Evolutionary conservation across 768 basidiomycete species (phyloP).

Genomic region (Dentipellis sp.): DNA sequence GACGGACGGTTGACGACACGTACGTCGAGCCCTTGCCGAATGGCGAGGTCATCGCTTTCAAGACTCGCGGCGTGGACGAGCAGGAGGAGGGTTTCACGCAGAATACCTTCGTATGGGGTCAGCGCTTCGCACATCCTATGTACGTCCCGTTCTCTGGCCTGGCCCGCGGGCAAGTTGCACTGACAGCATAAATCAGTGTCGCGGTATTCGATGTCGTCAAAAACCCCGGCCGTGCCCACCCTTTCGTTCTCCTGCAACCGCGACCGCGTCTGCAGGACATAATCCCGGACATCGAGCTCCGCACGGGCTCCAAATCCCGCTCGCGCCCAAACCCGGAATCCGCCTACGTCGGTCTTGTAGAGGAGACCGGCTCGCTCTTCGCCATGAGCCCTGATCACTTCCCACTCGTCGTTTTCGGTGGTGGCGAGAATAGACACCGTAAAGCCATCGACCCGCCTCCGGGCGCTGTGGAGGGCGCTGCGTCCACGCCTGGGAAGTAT

Average conservation of each 20-base stretch:
- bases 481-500: constrained; percentile 9
- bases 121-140: constrained; percentile 58
- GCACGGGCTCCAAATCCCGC: constrained; percentile 22
- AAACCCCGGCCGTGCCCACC: constrained; percentile 36
- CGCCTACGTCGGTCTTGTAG: constrained; percentile 77
- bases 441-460: constrained; percentile 27
- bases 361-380: constrained; percentile 65
- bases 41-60: constrained; percentile 74
- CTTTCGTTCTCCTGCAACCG: constrained; percentile 85
- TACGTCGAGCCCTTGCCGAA: constrained; percentile 79
- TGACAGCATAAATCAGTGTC: constrained; percentile 38
- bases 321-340: constrained; percentile 45
- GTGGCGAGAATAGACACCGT: constrained; percentile 22
- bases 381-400: constrained; percentile 78
- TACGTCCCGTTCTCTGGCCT: constrained; percentile 30
- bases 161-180: background rate
- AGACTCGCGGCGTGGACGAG: constrained; percentile 24
- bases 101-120: constrained; percentile 46
- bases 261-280: constrained; percentile 67
- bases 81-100: constrained; percentile 23
- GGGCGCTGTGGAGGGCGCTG: constrained; percentile 16
- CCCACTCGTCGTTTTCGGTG: constrained; percentile 73
- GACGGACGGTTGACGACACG: constrained; percentile 63
- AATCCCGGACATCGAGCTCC: constrained; percentile 37
- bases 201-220: constrained; percentile 72